Evolutionary conservation across 2,329 filamentous ascomycete genomes (phyloP).

Genomic region (Orbilia javanica): DNA sequence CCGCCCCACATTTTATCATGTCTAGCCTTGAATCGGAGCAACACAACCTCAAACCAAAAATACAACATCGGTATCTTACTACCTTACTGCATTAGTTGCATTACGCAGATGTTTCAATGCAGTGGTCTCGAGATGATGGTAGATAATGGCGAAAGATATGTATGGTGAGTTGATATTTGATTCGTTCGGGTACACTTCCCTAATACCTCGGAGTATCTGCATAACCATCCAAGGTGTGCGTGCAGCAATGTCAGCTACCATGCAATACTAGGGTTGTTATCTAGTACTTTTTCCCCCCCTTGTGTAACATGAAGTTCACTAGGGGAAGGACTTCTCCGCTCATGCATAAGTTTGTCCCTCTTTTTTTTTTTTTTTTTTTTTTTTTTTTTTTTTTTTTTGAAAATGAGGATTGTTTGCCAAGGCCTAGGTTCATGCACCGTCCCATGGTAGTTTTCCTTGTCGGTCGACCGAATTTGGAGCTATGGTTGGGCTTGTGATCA

Average conservation of each 20-base stretch:
- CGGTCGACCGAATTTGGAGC: background rate
- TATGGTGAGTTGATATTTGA: background rate
- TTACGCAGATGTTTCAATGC: background rate
- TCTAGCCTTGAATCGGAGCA: background rate
- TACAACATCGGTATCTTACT: conserved; percentile 14
- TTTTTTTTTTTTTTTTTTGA: conserved; percentile 2
- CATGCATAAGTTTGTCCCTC: conserved; percentile 11
- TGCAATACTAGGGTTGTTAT: background rate
- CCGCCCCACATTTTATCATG: background rate
- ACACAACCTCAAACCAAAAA: background rate
- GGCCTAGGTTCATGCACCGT: background rate
- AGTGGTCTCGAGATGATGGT: background rate
- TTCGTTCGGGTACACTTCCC: background rate
- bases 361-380: conserved; percentile 6
- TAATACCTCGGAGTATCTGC: background rate
- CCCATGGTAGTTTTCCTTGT: background rate
- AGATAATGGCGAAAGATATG: background rate
- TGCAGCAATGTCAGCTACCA: background rate
- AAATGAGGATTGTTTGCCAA: background rate
- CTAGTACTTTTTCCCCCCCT: background rate
- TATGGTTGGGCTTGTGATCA: background rate
- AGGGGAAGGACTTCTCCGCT: too few species aligned
- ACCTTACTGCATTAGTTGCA: background rate
- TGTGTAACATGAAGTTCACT: background rate
- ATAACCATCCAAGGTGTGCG: background rate